Conservation (phyloP, 1,139 yeast genomes). For the Blastobotrys petasosporus region DNA sequence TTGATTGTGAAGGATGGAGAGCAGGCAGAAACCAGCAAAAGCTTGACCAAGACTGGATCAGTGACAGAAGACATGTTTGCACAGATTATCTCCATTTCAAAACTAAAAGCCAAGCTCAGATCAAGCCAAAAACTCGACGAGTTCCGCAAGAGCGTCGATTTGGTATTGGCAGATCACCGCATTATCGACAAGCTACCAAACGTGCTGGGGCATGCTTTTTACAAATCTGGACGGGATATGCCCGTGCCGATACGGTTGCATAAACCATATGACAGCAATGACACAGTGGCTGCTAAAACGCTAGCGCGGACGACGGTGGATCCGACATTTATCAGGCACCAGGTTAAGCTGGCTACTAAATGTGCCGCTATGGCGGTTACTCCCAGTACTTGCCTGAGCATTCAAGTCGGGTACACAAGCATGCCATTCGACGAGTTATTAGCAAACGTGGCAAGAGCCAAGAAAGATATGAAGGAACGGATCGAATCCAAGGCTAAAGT, state of each 20-base stretch:
- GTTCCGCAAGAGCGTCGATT: slow-evolving; percentile 20
- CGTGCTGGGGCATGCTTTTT: slow-evolving; percentile 22
- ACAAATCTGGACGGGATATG: slow-evolving; percentile 24
- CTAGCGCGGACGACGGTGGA: slow-evolving; percentile 18
- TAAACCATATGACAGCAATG: slow-evolving; percentile 14
- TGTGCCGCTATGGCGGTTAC: slow-evolving; percentile 22
- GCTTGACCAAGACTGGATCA: slow-evolving; percentile 19
- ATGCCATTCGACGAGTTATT: slow-evolving; percentile 19
- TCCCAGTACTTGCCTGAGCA: slow-evolving; percentile 25
- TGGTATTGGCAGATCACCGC: slow-evolving; percentile 24
- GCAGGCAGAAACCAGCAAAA: slow-evolving; percentile 17
- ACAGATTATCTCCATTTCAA: slow-evolving; percentile 24
- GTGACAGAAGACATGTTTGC: slow-evolving; percentile 24
- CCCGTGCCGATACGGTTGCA: slow-evolving; percentile 25
- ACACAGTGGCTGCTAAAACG: slow-evolving; percentile 17
- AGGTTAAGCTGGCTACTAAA: slow-evolving; percentile 23
- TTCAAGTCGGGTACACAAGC: slow-evolving; percentile 22
- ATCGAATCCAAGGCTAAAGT: slow-evolving; percentile 18
- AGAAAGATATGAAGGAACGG: slow-evolving; percentile 17
- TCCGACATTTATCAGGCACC: slow-evolving; percentile 20
- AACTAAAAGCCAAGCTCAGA: slow-evolving; percentile 21
- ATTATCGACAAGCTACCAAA: slow-evolving; percentile 22
- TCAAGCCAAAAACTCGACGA: slow-evolving; percentile 14
- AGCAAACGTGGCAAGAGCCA: slow-evolving; percentile 22
- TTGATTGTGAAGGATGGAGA: slow-evolving; percentile 27